Evolutionary conservation across 1,139 yeast species (phyloP).

Genomic region (Geotrichum reessii): DNA sequence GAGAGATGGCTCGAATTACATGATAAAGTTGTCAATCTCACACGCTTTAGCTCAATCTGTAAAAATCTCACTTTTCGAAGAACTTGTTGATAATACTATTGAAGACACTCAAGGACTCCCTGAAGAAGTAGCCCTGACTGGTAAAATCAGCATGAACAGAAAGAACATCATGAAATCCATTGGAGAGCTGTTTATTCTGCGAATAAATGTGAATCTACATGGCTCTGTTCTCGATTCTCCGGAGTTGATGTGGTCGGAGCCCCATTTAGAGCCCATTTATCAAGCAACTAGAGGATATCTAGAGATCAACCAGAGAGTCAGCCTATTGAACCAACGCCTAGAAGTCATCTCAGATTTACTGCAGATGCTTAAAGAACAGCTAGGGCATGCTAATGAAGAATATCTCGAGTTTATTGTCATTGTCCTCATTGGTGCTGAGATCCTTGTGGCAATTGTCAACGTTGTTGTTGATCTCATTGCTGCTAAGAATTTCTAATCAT

Average conservation of each 20-base stretch:
- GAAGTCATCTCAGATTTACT: slow-evolving; percentile 90
- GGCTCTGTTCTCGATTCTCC: slow-evolving; percentile 96
- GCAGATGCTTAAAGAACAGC: slow-evolving; percentile 93
- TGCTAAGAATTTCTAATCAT: slow-evolving; percentile 7
- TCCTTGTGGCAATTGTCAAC: slow-evolving; percentile 78
- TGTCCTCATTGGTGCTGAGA: slow-evolving; percentile 88
- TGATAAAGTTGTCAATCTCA: slow-evolving; percentile 81
- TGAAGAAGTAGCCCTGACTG: slow-evolving; percentile 87
- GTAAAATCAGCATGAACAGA: slow-evolving; percentile 89
- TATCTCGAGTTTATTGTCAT: slow-evolving; percentile 89
- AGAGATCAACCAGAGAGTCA: slow-evolving; percentile 89
- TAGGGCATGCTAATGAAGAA: slow-evolving; percentile 83
- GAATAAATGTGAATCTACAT: slow-evolving; percentile 79
- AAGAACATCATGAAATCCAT: slow-evolving; percentile 94
- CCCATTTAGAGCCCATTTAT: slow-evolving; percentile 92
- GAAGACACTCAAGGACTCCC: slow-evolving; percentile 97
- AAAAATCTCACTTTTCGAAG: slow-evolving; percentile 90
- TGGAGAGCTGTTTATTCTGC: slow-evolving; percentile 84
- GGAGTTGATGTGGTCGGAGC: slow-evolving; percentile 98
- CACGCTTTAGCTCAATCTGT: slow-evolving; percentile 92
- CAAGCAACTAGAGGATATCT: slow-evolving; percentile 93
- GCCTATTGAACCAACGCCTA: slow-evolving; percentile 77
- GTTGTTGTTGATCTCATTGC: slow-evolving; percentile 24
- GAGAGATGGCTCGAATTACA: slow-evolving; percentile 83
- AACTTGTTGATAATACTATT: slow-evolving; percentile 89